Conservation (phyloP, 169 alveolate genomes). For the Hepatocystis sp. region DNA sequence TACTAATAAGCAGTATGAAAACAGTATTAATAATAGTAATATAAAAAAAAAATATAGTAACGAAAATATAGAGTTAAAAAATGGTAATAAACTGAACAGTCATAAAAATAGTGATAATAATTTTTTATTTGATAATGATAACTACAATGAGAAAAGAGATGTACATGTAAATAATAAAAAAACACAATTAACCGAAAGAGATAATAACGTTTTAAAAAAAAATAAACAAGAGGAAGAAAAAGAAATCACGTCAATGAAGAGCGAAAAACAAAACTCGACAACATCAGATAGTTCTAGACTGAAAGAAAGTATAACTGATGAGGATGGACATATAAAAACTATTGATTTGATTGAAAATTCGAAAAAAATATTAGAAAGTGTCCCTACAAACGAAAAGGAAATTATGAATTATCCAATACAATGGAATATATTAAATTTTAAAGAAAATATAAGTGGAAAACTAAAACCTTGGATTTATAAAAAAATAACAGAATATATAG, state of each 20-base stretch:
- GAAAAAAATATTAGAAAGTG: conserved; percentile 55
- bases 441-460: conserved; percentile 71
- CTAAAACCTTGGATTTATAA: conserved; percentile 87
- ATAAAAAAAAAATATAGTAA: no score
- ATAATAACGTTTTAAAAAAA: not conserved
- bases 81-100: no score
- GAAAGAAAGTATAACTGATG: conserved; percentile 11
- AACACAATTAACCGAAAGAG: no score
- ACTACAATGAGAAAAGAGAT: no score
- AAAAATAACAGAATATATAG: conserved; percentile 87
- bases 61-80: no score
- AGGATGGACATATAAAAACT: conserved; percentile 12
- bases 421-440: conserved; percentile 80
- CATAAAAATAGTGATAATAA: no score
- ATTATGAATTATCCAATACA: conserved; percentile 80
- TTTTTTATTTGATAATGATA: no score
- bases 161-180: no score
- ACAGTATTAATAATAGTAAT: no score
- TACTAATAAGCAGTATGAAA: no score
- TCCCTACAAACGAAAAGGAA: conserved; percentile 78
- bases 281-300: not conserved
- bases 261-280: conserved; percentile 1
- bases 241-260: not conserved
- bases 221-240: not conserved
- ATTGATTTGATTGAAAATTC: conserved; percentile 21